A percentile compares a stretch with the other conserved stretches of the same genome.
These are phyloP conservation scores for Pichia membranifaciens DNA, from an alignment of 805 yeast genomes.

Conservation along the genomic window DNA sequence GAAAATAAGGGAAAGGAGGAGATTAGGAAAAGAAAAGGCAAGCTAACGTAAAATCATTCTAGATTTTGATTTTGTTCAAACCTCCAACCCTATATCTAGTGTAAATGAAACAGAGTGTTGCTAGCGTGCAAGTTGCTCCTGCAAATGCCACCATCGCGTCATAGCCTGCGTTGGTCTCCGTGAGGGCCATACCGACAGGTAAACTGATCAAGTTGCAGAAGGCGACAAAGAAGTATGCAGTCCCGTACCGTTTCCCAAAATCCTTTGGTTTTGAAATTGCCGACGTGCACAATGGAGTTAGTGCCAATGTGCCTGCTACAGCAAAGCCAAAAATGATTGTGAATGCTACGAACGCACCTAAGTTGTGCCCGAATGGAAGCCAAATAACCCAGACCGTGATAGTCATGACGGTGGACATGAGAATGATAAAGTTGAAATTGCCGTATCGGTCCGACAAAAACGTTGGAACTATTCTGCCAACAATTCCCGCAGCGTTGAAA, in stretches of 20 bases:
- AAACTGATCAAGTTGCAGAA: constrained; percentile 42
- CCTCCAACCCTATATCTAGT: constrained; percentile 25
- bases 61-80: constrained; percentile 4
- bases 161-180: constrained; percentile 28
- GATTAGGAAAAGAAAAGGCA: too few relatives aligned
- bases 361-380: constrained; percentile 54
- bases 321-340: constrained; percentile 52
- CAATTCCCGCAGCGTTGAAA: constrained; percentile 38
- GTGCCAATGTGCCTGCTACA: constrained; percentile 54
- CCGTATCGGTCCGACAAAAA: constrained; percentile 41
- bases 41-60: neutral
- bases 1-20: too few relatives aligned
- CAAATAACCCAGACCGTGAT: constrained; percentile 46
- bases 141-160: constrained; percentile 29
- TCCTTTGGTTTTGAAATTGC: constrained; percentile 56
- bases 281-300: constrained; percentile 67
- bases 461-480: constrained; percentile 44
- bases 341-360: constrained; percentile 44
- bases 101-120: constrained; percentile 18
- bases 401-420: constrained; percentile 35
- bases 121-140: constrained; percentile 26
- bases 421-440: constrained; percentile 36
- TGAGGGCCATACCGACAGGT: constrained; percentile 37
- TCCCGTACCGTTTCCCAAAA: constrained; percentile 67
- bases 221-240: constrained; percentile 48